Percentiles rank a stretch among this genome's conserved stretches.
Conservation (phyloP, 2,329 filamentous ascomycete genomes). For the Rhytidhysteron rufulum region DNA sequence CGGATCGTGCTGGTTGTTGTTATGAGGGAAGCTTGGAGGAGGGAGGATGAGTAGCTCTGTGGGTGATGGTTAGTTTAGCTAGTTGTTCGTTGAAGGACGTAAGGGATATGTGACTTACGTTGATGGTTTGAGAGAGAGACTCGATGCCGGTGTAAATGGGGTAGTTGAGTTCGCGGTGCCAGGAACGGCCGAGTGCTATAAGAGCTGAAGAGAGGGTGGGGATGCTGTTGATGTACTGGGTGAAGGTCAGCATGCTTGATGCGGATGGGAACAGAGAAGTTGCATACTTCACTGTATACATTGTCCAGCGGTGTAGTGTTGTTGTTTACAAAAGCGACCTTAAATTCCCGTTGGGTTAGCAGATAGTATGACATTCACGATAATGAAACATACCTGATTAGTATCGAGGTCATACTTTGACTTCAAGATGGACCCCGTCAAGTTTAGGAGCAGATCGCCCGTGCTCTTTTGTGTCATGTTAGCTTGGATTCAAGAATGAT, state of each 20-base stretch:
- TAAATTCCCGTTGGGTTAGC: constrained; percentile 1
- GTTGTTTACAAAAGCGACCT: constrained; percentile 11
- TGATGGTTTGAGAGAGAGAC: constrained; percentile 25
- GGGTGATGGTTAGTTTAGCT: background rate
- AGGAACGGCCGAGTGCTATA: constrained; percentile 27
- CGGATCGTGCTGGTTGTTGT: constrained; percentile 22
- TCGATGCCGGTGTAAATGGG: constrained; percentile 30
- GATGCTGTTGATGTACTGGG: constrained; percentile 22
- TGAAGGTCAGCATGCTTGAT: constrained; percentile 9
- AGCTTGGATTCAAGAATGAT: constrained; percentile 9
- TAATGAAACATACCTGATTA: constrained; percentile 19
- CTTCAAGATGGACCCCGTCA: constrained; percentile 26
- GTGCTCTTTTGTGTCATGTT: constrained; percentile 16
- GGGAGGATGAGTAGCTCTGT: background rate
- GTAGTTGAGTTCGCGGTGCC: constrained; percentile 35
- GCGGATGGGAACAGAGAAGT: constrained; percentile 1
- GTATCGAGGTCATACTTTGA: constrained; percentile 28
- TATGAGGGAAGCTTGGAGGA: constrained; percentile 3
- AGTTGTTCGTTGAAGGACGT: background rate
- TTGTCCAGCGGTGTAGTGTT: constrained; percentile 8
- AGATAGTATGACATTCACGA: background rate
- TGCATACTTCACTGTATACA: constrained; percentile 7
- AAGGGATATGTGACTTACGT: constrained; percentile 6
- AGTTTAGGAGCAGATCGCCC: constrained; percentile 29
- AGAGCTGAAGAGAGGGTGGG: constrained; percentile 25